Conservation (phyloP, 257 asterid species). For the Vinca minor region DNA sequence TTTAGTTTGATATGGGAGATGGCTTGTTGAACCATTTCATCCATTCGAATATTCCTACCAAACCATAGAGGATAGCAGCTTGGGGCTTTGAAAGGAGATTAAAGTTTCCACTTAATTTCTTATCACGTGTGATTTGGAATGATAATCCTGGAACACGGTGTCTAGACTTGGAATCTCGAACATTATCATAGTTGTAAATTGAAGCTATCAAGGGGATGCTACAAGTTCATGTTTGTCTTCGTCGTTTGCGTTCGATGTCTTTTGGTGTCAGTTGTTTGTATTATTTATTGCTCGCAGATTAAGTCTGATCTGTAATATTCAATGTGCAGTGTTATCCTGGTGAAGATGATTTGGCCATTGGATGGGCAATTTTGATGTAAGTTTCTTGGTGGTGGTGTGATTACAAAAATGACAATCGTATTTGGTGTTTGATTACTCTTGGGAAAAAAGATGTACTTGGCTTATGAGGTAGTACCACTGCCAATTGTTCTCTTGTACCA, state of each 20-base stretch:
- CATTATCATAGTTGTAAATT: background rate
- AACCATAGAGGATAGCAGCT: no score
- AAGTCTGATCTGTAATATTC: constrained; percentile 17
- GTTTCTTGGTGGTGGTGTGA: constrained; percentile 20
- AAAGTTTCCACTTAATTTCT: no score
- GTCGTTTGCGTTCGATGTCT: background rate
- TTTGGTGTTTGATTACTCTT: background rate
- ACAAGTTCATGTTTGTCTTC: background rate
- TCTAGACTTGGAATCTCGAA: background rate
- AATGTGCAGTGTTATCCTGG: constrained; percentile 93
- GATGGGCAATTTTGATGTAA: constrained; percentile 83
- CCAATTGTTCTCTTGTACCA: no score
- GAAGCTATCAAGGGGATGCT: background rate
- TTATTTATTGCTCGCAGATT: background rate
- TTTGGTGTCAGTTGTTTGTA: background rate
- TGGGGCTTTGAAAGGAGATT: no score
- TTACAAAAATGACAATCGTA: background rate
- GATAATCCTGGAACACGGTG: background rate
- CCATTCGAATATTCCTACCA: no score
- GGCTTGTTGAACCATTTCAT: no score
- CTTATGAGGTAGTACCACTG: no score
- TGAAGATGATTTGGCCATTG: constrained; percentile 93
- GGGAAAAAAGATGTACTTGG: no score
- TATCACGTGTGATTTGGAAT: no score
- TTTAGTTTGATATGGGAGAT: no score